These are phyloP conservation scores for Hansenula anomala DNA, from an alignment of 1,139 yeast species.

Conservation along the genomic window DNA sequence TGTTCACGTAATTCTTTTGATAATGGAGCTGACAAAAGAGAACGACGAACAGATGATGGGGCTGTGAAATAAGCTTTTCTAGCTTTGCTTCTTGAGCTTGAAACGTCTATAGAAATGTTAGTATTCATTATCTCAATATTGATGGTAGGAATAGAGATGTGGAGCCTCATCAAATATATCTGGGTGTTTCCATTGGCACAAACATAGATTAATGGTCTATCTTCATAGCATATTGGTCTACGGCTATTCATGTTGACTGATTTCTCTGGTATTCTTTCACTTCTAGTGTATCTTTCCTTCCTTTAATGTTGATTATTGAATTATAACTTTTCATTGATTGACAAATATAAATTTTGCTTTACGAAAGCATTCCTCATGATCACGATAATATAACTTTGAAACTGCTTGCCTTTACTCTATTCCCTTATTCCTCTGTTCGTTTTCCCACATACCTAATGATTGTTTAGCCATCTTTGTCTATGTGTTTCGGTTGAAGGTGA, in stretches of 20 bases:
- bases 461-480: slow-evolving; percentile 37
- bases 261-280: too few relatives aligned
- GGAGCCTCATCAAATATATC: too few relatives aligned
- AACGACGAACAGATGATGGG: slow-evolving; percentile 95
- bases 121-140: slow-evolving; percentile 26
- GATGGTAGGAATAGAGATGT: neutral
- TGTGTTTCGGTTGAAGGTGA: neutral
- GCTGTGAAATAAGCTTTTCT: slow-evolving; percentile 99
- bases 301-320: too few relatives aligned
- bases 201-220: too few relatives aligned
- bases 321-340: too few relatives aligned
- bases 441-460: slow-evolving; percentile 36
- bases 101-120: slow-evolving; percentile 63
- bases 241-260: too few relatives aligned
- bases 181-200: too few relatives aligned
- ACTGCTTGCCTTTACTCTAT: neutral
- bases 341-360: too few relatives aligned
- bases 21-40: slow-evolving; percentile 95
- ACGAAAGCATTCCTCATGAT: too few relatives aligned
- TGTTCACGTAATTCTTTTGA: slow-evolving; percentile 98
- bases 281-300: too few relatives aligned
- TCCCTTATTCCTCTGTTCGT: neutral
- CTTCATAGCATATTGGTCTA: too few relatives aligned
- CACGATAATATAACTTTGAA: too few relatives aligned
- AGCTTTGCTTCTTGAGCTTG: slow-evolving; percentile 99